A percentile compares a stretch with the other conserved stretches of the same genome.
These are phyloP conservation scores for Ogataea paradorogensis DNA, from an alignment of 805 yeast genomes.

Conservation along the genomic window DNA sequence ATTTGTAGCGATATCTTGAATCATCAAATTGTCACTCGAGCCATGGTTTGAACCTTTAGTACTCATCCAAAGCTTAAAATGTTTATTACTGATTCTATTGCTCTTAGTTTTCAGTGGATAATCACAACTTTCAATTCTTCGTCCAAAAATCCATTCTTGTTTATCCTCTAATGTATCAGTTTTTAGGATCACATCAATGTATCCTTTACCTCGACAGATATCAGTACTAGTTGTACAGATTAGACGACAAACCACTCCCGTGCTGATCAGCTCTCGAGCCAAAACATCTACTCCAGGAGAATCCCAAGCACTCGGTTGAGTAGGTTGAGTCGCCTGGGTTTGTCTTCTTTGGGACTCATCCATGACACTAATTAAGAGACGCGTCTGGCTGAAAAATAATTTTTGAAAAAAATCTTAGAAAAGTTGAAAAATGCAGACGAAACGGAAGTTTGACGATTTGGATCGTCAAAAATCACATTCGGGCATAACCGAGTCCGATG, in stretches of 20 bases:
- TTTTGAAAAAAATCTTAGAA: conserved; percentile 1
- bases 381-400: conserved; percentile 8
- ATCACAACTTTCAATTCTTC: conserved; percentile 61
- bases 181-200: conserved; percentile 32
- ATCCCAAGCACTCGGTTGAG: conserved; percentile 34
- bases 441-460: conserved; percentile 7
- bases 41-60: conserved; percentile 39
- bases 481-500: conserved; percentile 71
- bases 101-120: conserved; percentile 56
- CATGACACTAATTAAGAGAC: conserved; percentile 6
- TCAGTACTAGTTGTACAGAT: conserved; percentile 32
- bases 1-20: conserved; percentile 81
- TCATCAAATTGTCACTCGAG: conserved; percentile 38
- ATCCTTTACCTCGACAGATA: conserved; percentile 22
- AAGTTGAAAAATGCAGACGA: conserved; percentile 1
- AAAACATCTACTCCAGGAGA: conserved; percentile 26
- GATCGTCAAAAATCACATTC: conserved; percentile 5
- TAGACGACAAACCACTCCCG: conserved; percentile 36
- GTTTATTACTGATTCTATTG: conserved; percentile 70
- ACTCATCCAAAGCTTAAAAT: conserved; percentile 66
- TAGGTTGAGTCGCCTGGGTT: conserved; percentile 27
- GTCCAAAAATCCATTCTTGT: conserved; percentile 55
- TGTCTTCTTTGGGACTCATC: conserved; percentile 8
- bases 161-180: conserved; percentile 13
- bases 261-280: conserved; percentile 25